These are phyloP conservation scores for Nigrograna mackinnonii DNA, from an alignment of 2,329 filamentous ascomycete species.

Conservation along the genomic window DNA sequence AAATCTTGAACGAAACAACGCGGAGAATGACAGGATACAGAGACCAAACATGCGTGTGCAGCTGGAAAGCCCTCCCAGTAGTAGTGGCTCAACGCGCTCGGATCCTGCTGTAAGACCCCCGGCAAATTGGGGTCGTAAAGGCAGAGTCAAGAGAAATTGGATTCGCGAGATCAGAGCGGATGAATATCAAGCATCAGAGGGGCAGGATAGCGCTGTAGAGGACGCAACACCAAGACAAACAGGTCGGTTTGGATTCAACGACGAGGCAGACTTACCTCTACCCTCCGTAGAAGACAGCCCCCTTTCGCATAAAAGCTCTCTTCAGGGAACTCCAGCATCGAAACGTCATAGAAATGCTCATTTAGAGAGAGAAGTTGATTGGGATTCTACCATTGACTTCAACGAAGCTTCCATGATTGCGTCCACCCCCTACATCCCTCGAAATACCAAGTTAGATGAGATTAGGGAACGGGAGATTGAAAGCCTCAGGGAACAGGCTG, in stretches of 20 bases:
- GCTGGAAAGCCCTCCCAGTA: slow-evolving; percentile 35
- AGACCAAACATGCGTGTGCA: slow-evolving; percentile 7
- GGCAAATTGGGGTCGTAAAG: slow-evolving; percentile 52
- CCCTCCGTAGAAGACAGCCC: slow-evolving; percentile 49
- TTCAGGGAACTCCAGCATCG: slow-evolving; percentile 26
- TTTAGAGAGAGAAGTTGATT: slow-evolving; percentile 24
- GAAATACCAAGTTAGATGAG: slow-evolving; percentile 46
- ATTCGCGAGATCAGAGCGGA: slow-evolving; percentile 42
- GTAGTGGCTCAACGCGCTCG: slow-evolving; percentile 37
- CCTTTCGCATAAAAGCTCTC: slow-evolving; percentile 39
- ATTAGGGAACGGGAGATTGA: slow-evolving; percentile 48
- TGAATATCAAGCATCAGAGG: slow-evolving; percentile 20
- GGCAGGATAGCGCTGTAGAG: slow-evolving; percentile 12
- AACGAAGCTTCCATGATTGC: slow-evolving; percentile 50
- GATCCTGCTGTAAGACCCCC: slow-evolving; percentile 51
- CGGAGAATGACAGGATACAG: slow-evolving; percentile 9
- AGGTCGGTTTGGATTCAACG: too few species aligned
- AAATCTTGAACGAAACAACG: slow-evolving; percentile 45
- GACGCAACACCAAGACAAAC: slow-evolving; percentile 12
- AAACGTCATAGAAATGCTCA: slow-evolving; percentile 16
- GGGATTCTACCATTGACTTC: slow-evolving; percentile 48
- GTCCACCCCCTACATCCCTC: slow-evolving; percentile 50
- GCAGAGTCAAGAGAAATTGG: slow-evolving; percentile 45
- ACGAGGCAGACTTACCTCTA: slow-evolving; percentile 30
- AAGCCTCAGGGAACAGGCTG: slow-evolving; percentile 36